Base-by-base conservation (phyloP, 257 asterid genomes). In the Thymus quinquecostatus region DNA sequence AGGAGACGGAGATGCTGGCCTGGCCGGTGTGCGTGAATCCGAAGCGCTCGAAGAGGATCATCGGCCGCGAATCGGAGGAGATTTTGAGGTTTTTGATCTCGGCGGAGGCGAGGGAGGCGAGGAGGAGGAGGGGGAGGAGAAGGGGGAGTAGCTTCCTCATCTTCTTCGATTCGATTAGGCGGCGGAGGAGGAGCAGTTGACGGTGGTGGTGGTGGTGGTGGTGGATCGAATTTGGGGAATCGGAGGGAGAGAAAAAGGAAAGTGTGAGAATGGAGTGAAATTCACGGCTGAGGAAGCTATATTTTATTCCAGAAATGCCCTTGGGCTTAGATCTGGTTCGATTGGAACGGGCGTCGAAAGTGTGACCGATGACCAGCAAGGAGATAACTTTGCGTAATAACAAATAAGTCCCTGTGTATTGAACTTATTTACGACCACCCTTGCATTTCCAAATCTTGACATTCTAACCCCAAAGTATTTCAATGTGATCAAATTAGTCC, bases 11-110 rank as follows among this genome's bases (percentile, higher is more conserved):
- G 80, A 92, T 82, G 71, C 82, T 61, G 51, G 86, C 90, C 66
- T 80, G 96, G 32, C 99, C 98, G 27, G 98, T 86, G 80, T 87
- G 97, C 38, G 97, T 95, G 82, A 95, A 95, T 21, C 97, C 99
- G 74, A 92, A 95, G 28, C 95, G 92, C 34, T 92, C 97, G 76
- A 95, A 91, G 70, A 92, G 89, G 75, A 95, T 95, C 93, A 95
- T 86, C 10, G 98, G 80, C 57, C 97, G 90, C 0, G 90, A 36
- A 60, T 95, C 98, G 75, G 87, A 62, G 32, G 80, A 68, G 81
- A 95, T 88, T 73, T 85, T 84, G 3, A 87, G 82, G 77, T 82
- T 92, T 78, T 92, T 92, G 64, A 92, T 89, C 87, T 95, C 98
- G 67, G 87, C 97, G 69, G 82, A 61, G 76, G 85, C 27, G 78